Conservation (phyloP, 208 protist species). For the Trypanosomatidae sp. region DNA sequence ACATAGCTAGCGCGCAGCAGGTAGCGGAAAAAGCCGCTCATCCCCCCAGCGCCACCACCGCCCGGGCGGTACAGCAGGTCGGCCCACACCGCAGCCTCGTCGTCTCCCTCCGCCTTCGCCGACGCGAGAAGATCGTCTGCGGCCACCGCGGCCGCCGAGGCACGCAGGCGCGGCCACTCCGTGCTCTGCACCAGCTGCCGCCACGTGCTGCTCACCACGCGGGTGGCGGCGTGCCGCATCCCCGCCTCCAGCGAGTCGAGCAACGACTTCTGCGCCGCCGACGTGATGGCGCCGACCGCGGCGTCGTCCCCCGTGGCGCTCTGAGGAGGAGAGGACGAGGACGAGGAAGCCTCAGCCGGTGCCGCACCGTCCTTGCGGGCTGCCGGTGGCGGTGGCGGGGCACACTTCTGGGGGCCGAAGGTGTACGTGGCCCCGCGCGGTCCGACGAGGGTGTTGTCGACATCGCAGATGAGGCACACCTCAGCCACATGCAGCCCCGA, state of each 20-base stretch:
- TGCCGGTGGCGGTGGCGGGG: too few species aligned
- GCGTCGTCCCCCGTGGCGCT: too few species aligned
- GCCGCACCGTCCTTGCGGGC: too few species aligned
- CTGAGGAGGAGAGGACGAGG: too few species aligned
- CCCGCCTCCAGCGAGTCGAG: constrained; percentile 48
- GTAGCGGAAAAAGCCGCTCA: constrained; percentile 75
- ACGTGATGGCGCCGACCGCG: constrained; percentile 37
- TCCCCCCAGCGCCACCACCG: constrained; percentile 79
- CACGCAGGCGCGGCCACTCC: too few species aligned
- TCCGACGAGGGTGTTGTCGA: constrained; percentile 68
- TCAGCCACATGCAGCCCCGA: too few species aligned
- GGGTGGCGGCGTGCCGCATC: constrained; percentile 54
- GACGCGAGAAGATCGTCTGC: too few species aligned
- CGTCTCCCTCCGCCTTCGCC: neutral
- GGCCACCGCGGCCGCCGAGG: too few species aligned
- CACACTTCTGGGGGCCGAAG: constrained; percentile 84
- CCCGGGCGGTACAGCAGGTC: constrained; percentile 40
- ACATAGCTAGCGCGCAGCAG: constrained; percentile 48
- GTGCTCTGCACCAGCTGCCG: too few species aligned
- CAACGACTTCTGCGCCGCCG: constrained; percentile 11
- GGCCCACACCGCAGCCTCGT: constrained; percentile 5
- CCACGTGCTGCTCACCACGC: constrained; percentile 38
- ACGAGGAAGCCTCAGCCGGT: too few species aligned
- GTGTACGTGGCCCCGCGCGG: constrained; percentile 61
- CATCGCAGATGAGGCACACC: constrained; percentile 76